Evolutionary conservation across 495 filamentous ascomycete genomes (phyloP).

Genomic region (Niebla homalea): DNA sequence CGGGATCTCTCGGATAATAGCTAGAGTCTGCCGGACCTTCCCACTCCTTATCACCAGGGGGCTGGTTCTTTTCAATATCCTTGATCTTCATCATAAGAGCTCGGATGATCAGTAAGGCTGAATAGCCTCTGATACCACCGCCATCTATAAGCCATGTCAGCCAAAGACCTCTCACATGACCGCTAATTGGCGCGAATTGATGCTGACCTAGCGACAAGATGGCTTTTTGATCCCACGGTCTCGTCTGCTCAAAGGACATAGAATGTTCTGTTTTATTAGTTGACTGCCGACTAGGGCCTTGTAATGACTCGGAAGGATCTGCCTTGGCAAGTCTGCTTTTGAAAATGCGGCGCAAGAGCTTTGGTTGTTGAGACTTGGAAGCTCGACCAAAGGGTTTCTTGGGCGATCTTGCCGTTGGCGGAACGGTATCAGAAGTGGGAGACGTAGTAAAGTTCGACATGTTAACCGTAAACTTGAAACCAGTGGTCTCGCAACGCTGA

Average conservation of each 20-base stretch:
- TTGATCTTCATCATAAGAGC: conserved; percentile 16
- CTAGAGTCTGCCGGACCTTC: conserved; percentile 14
- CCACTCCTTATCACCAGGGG: neutral
- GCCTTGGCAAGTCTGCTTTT: neutral
- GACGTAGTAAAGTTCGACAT: too few species aligned
- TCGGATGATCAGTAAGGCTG: conserved; percentile 16
- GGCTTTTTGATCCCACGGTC: conserved; percentile 11
- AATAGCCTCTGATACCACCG: conserved; percentile 19
- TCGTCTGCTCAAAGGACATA: conserved; percentile 7
- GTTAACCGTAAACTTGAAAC: too few species aligned
- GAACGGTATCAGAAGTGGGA: too few species aligned
- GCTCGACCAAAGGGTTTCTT: too few species aligned
- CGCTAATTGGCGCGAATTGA: neutral
- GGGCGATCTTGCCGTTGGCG: too few species aligned
- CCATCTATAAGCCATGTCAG: conserved; percentile 10
- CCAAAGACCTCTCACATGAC: neutral
- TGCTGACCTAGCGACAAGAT: conserved; percentile 8
- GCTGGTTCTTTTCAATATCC: neutral
- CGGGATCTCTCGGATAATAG: conserved; percentile 7
- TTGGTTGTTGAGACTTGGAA: neutral
- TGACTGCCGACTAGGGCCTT: neutral
- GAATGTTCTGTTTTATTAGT: conserved; percentile 7
- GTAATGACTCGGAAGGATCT: neutral
- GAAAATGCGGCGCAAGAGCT: neutral
- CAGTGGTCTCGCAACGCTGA: too few species aligned